Conservation (phyloP, 768 basidiomycete genomes). For the Serendipita indica region DNA sequence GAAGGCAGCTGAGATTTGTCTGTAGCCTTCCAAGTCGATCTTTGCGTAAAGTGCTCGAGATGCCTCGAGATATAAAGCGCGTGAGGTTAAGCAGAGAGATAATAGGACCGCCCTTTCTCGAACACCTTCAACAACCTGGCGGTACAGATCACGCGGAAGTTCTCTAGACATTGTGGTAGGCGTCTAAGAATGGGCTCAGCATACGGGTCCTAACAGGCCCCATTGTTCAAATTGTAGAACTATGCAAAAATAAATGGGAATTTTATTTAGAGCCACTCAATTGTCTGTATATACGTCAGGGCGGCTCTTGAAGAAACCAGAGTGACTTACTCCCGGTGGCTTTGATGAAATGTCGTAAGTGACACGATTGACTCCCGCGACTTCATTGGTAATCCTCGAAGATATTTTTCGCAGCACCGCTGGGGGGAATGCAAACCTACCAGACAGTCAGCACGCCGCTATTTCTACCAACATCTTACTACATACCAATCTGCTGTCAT, state of each 20-base stretch:
- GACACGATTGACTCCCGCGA: slow-evolving; percentile 87
- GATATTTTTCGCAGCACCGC: slow-evolving; percentile 82
- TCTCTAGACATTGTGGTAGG: not conserved
- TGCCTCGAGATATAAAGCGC: not conserved
- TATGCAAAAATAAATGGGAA: too few relatives aligned
- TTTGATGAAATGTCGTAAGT: slow-evolving; percentile 96
- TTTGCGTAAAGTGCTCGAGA: not conserved
- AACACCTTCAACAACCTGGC: not conserved
- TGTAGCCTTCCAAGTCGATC: not conserved
- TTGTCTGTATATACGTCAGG: slow-evolving; percentile 21
- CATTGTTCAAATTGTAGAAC: too few relatives aligned
- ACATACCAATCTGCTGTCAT: slow-evolving; percentile 98
- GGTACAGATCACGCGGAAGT: slow-evolving; percentile 2
- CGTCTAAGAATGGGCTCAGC: not conserved
- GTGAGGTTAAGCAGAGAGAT: not conserved
- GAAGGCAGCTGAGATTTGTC: not conserved
- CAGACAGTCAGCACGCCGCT: not conserved
- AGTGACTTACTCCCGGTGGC: slow-evolving; percentile 68
- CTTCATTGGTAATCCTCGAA: slow-evolving; percentile 95
- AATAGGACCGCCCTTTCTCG: not conserved
- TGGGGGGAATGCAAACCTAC: slow-evolving; percentile 92
- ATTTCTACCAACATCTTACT: not conserved
- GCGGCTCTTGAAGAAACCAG: slow-evolving; percentile 12
- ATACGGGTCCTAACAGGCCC: too few relatives aligned
- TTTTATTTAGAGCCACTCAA: slow-evolving; percentile 29